Base-by-base conservation (phyloP, 2,329 filamentous ascomycete species). In the Cercospora zeae-maydis region DNA sequence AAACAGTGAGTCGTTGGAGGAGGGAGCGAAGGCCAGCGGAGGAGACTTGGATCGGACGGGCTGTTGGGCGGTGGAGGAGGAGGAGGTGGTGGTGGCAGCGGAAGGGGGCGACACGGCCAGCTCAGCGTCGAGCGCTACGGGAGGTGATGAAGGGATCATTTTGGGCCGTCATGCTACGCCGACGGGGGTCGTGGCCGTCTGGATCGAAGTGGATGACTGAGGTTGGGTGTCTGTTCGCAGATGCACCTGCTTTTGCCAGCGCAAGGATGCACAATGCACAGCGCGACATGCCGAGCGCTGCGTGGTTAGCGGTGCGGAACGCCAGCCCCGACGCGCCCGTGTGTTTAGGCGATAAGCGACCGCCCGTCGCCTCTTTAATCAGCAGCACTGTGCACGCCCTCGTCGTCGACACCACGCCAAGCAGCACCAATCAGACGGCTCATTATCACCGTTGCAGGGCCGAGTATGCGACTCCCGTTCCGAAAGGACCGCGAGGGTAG, bases 1-100 rank as follows among this genome's bases (percentile, higher is more conserved):
- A 21, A 67, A 67, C 49, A 76, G 71, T 10, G 71, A 59, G 65
- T 76, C 75, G 69, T 76, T 76, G 34, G 74, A 67, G 2, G 75
- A 75, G 19, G 56, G 67, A 19, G 70, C 70, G 63, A 76, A 76
- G 47, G 75, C 75, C 31, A 76, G 66, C 2, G 75, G 74, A 16
- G 75, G 75, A 37, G 71, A 74, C 63, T 75, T 76, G 21, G 71
- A 63, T 8, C 47, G 47, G 8, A 16, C 47, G 24, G 10, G 63
- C 66, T 30, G n/a, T 24, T 21, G 60, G 57, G 59, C 56, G 66
- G 21, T 13, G 47, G 21, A 13, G 47, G 47, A 21, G 39, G 51
- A 19, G 24, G 58, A 13, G 55, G 33, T 13, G 55, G 58, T 4
- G 16, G 51, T 3, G 24, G 24, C 6, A 27, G 24, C 6, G 6